Conservation (phyloP, 352 stramenopile species). For the Salisapilia sapeloensis region DNA sequence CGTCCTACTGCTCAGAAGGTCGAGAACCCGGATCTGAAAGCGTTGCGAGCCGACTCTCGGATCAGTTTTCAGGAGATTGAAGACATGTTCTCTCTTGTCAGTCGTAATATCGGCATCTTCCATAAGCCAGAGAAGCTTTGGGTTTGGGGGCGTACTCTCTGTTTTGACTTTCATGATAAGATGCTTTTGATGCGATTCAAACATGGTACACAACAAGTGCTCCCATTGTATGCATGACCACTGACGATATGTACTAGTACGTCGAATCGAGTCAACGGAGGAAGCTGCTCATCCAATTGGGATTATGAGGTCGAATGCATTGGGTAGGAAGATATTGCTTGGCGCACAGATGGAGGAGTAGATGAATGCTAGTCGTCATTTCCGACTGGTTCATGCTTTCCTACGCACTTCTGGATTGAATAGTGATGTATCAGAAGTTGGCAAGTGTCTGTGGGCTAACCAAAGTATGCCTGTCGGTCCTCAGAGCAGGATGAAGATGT, state of each 20-base stretch:
- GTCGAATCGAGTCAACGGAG: too few species aligned
- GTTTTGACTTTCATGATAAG: slow-evolving; percentile 55
- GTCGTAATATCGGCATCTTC: slow-evolving; percentile 45
- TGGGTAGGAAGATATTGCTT: slow-evolving; percentile 32
- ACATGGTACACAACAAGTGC: slow-evolving; percentile 29
- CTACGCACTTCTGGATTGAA: too few species aligned
- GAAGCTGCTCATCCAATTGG: slow-evolving; percentile 67
- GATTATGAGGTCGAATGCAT: slow-evolving; percentile 39
- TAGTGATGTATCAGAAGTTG: too few species aligned
- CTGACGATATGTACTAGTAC: slow-evolving; percentile 41
- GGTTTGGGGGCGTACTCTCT: slow-evolving; percentile 44
- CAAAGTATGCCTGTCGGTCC: too few species aligned
- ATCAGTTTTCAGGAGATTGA: slow-evolving; percentile 22
- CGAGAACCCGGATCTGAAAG: slow-evolving; percentile 19
- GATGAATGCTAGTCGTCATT: too few species aligned
- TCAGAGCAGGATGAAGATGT: too few species aligned
- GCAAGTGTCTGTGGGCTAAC: too few species aligned
- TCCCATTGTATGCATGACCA: slow-evolving; percentile 59
- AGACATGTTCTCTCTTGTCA: slow-evolving; percentile 37
- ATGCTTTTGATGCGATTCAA: slow-evolving; percentile 51
- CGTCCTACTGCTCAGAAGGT: slow-evolving; percentile 47
- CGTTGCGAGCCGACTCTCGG: slow-evolving; percentile 27
- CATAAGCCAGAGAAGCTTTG: slow-evolving; percentile 68
- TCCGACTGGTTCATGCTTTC: too few species aligned
- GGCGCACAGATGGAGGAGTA: too few species aligned